Evolutionary conservation across 2,329 filamentous ascomycete genomes (phyloP).

Genomic region (Ophiosphaerella narmari): DNA sequence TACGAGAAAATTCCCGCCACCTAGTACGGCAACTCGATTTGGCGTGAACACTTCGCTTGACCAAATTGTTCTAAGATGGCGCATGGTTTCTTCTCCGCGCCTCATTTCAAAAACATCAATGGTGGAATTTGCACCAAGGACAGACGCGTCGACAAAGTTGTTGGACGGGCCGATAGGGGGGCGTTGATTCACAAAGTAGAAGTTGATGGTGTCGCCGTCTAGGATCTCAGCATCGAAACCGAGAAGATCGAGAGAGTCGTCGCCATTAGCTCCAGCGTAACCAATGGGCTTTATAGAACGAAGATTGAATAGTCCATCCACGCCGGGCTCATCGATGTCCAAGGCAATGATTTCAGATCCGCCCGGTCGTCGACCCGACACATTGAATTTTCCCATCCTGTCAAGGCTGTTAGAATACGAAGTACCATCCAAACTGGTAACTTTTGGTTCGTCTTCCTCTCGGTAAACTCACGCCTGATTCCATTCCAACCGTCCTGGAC

Average conservation of each 20-base stretch:
- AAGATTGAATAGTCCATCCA: slow-evolving; percentile 30
- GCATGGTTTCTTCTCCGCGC: slow-evolving; percentile 26
- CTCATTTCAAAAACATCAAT: slow-evolving; percentile 34
- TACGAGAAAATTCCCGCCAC: slow-evolving; percentile 24
- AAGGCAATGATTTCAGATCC: slow-evolving; percentile 34
- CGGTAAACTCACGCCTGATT: slow-evolving; percentile 27
- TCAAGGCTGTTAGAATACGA: background rate
- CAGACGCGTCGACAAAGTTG: slow-evolving; percentile 24
- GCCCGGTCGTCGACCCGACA: slow-evolving; percentile 24
- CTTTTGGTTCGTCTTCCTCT: background rate
- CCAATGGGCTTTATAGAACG: slow-evolving; percentile 25
- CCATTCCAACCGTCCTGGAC: slow-evolving; percentile 24
- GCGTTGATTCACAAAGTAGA: slow-evolving; percentile 34
- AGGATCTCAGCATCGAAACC: slow-evolving; percentile 35
- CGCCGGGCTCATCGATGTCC: slow-evolving; percentile 31
- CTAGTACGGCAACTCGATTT: slow-evolving; percentile 30
- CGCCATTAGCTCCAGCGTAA: slow-evolving; percentile 29
- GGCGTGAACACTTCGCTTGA: slow-evolving; percentile 25
- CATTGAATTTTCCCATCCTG: slow-evolving; percentile 26
- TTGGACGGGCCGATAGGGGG: slow-evolving; percentile 30
- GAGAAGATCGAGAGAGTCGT: slow-evolving; percentile 25
- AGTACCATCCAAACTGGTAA: too few species aligned
- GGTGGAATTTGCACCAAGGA: slow-evolving; percentile 30
- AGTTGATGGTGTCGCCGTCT: slow-evolving; percentile 29
- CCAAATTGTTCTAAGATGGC: slow-evolving; percentile 25